These are phyloP conservation scores for Pythium utonaiense DNA, from an alignment of 352 stramenopile species.

Conservation along the genomic window DNA sequence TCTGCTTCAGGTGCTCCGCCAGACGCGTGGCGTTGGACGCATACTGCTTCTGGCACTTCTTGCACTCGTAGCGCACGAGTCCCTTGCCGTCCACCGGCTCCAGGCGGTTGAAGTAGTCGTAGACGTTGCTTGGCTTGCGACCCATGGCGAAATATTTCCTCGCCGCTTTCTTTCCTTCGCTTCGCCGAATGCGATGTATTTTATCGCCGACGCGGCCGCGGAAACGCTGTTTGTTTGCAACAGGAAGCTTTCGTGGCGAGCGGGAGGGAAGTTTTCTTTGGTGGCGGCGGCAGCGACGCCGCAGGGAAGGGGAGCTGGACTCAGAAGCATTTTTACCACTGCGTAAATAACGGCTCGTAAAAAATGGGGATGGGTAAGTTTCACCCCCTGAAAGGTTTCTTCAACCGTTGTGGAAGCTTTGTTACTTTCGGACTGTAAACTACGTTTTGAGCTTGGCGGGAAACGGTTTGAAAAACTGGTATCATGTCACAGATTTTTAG, in stretches of 20 bases:
- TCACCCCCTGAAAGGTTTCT: constrained; percentile 14
- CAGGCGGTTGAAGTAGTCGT: constrained; percentile 80
- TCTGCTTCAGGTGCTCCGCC: constrained; percentile 73
- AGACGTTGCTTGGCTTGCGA: constrained; percentile 83
- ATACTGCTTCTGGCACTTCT: constrained; percentile 87
- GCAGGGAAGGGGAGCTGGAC: background rate
- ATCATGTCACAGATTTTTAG: background rate
- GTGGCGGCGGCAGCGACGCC: background rate
- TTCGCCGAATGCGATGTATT: constrained; percentile 20
- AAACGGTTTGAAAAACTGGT: constrained; percentile 21
- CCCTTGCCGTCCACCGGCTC: constrained; percentile 66
- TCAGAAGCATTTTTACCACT: constrained; percentile 22
- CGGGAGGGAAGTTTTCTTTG: constrained; percentile 12
- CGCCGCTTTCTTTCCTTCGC: constrained; percentile 21
- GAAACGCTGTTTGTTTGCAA: constrained; percentile 13
- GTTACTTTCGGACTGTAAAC: constrained; percentile 27
- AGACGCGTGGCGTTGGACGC: constrained; percentile 79
- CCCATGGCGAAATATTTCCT: constrained; percentile 59
- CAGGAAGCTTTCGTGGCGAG: constrained; percentile 8
- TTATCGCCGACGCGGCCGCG: constrained; percentile 11
- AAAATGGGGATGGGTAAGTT: constrained; percentile 26
- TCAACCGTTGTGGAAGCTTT: background rate
- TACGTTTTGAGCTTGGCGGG: constrained; percentile 21
- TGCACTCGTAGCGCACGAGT: constrained; percentile 83
- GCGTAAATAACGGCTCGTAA: constrained; percentile 21